Conservation (phyloP, 768 basidiomycete genomes). For the Clathrus columnatus region DNA sequence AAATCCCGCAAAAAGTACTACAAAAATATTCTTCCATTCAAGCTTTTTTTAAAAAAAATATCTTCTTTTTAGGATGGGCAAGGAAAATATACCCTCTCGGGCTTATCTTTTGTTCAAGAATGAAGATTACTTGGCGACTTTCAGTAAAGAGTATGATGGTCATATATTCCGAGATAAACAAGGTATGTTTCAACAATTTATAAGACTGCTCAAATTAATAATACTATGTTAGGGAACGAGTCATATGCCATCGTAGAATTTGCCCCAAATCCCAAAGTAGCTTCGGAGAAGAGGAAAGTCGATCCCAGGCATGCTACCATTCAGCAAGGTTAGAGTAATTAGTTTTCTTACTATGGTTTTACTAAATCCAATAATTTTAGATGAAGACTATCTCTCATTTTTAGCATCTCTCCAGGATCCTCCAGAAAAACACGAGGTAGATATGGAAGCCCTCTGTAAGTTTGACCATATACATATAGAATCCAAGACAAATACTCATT, state of each 20-base stretch:
- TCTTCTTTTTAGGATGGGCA: slow-evolving; percentile 48
- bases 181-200: slow-evolving; percentile 39
- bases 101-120: slow-evolving; percentile 89
- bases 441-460: slow-evolving; percentile 59
- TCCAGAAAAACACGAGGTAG: slow-evolving; percentile 40
- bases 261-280: slow-evolving; percentile 84
- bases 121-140: slow-evolving; percentile 59
- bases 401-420: slow-evolving; percentile 57
- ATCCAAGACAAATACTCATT: neutral
- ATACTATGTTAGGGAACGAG: slow-evolving; percentile 57
- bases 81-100: slow-evolving; percentile 78
- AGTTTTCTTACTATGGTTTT: neutral
- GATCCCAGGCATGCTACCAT: slow-evolving; percentile 84
- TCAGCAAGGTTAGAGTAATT: slow-evolving; percentile 63
- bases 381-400: slow-evolving; percentile 80
- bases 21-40: neutral
- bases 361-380: slow-evolving; percentile 27
- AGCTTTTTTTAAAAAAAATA: neutral
- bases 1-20: slow-evolving; percentile 63
- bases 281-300: slow-evolving; percentile 61
- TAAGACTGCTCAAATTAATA: neutral
- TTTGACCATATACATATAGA: neutral
- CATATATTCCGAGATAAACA: slow-evolving; percentile 88
- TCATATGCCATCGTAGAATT: slow-evolving; percentile 88
- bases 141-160: slow-evolving; percentile 83